Conservation (phyloP, 2,329 filamentous ascomycete genomes). For the Nakataea oryzae region DNA sequence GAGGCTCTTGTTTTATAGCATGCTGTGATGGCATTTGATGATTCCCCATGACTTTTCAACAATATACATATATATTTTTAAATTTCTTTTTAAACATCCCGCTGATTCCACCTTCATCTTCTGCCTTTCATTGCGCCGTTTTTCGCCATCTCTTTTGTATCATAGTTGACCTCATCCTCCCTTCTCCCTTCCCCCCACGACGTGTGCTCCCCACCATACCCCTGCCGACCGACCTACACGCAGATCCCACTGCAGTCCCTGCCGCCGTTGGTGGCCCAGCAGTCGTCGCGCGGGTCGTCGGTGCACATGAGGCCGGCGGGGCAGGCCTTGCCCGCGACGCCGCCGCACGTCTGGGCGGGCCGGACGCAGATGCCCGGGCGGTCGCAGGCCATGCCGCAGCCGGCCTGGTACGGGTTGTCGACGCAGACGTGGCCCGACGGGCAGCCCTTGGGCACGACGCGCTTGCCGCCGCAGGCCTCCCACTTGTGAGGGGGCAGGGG, state of each 20-base stretch:
- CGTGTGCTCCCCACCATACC: not conserved
- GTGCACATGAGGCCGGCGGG: conserved; percentile 21
- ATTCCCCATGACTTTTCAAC: not conserved
- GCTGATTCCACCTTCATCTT: not conserved
- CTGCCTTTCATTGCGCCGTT: not conserved
- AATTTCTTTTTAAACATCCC: too few species aligned
- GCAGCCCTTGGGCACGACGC: conserved; percentile 9
- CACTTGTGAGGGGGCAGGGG: conserved; percentile 7
- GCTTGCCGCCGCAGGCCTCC: conserved; percentile 14
- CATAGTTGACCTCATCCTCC: too few species aligned
- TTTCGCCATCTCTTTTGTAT: not conserved
- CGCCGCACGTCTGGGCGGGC: conserved; percentile 22
- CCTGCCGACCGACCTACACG: conserved; percentile 8
- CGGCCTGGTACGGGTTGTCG: conserved; percentile 11
- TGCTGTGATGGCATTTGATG: not conserved
- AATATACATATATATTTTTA: not conserved
- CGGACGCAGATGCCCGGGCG: conserved; percentile 15
- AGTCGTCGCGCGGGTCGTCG: conserved; percentile 30
- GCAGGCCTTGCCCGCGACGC: conserved; percentile 25
- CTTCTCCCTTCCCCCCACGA: not conserved
- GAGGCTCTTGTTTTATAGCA: not conserved
- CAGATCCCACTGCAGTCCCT: conserved; percentile 32
- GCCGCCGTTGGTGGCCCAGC: conserved; percentile 24
- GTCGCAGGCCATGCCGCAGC: conserved; percentile 12
- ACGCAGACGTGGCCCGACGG: conserved; percentile 12